Conservation (phyloP, 1,139 yeast species). For the Scheffersomyces cryptocercus region DNA sequence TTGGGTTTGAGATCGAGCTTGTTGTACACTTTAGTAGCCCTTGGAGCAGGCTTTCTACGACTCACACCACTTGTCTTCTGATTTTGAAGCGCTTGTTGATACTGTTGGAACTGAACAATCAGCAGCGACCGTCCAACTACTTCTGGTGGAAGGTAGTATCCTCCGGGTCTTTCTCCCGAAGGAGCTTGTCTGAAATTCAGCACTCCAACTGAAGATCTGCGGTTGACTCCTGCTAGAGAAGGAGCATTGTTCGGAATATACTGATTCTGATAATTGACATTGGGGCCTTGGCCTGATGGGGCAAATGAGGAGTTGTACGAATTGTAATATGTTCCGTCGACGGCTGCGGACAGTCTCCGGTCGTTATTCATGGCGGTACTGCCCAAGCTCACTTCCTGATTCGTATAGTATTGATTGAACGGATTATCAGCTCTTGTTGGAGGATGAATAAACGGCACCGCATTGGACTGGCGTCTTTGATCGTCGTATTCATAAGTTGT, state of each 20-base stretch:
- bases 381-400: conserved; percentile 36
- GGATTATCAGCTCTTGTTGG: conserved; percentile 53
- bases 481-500: conserved; percentile 50
- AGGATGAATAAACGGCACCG: conserved; percentile 41
- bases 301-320: conserved; percentile 7
- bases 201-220: conserved; percentile 3
- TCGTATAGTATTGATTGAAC: conserved; percentile 46
- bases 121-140: conserved; percentile 33
- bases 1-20: conserved; percentile 64
- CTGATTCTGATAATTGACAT: conserved; percentile 8
- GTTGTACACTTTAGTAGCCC: conserved; percentile 36
- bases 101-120: conserved; percentile 42
- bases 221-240: conserved; percentile 1
- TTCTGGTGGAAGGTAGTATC: conserved; percentile 10
- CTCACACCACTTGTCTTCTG: conserved; percentile 19
- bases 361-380: conserved; percentile 21
- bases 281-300: conserved; percentile 1
- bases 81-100: conserved; percentile 32
- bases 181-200: background rate
- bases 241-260: conserved; percentile 9
- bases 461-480: conserved; percentile 16
- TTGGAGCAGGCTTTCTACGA: conserved; percentile 38
- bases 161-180: background rate
- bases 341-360: conserved; percentile 48
- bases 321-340: conserved; percentile 25